Evolutionary conservation across 2,329 filamentous ascomycete genomes (phyloP), one percentile per base, ranked within the genome.

Genomic region (Cladosporium sp.): DNA sequence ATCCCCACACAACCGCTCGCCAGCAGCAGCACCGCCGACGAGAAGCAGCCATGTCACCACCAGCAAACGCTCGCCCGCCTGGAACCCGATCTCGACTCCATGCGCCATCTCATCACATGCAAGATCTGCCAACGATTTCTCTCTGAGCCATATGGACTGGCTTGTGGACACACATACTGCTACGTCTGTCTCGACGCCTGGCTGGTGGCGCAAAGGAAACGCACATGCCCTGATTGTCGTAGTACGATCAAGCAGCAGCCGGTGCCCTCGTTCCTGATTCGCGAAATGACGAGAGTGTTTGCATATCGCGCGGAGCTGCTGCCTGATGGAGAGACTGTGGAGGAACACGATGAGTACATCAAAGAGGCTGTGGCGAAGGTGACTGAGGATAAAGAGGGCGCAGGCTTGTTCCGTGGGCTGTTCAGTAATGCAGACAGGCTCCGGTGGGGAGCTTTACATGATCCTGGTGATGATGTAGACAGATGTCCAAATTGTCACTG

Each of bases 91-190:
- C 83, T 91, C 54, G 83, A 88, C 70, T 82, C 84, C 70, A 84
- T 91, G 67, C 83, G 87, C 69, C 79, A 77, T 32, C 80, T 89
- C 34, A 79, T 89, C 70, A 88, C 86, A 65, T 91, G 89, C 79
- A 87, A 88, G 68, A 88, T 91, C 68, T 91, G 89, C 76, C 85
- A 89, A 69, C 84, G 86, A 64, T 83, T 88, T 58, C 82, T 91
- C 58, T 90, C 90, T 76, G 88, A 91, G 75, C 89, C 89, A 1
- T 91, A 87, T 76, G 88, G 86, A 21, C 82, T 90, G 61, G 82
- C 82, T 7, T 91, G 89, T 71, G 89, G 89, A 3, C 89, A 91
- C 75, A 90, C 88, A 7, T 91, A 89, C 76, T 91, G 89, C 78
- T 91, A 91, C 74, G 86, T 84, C 67, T 78, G 75, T 60, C 69